Base-by-base conservation (phyloP, 306 rosid genomes). In the Trifolium pratense region DNA sequence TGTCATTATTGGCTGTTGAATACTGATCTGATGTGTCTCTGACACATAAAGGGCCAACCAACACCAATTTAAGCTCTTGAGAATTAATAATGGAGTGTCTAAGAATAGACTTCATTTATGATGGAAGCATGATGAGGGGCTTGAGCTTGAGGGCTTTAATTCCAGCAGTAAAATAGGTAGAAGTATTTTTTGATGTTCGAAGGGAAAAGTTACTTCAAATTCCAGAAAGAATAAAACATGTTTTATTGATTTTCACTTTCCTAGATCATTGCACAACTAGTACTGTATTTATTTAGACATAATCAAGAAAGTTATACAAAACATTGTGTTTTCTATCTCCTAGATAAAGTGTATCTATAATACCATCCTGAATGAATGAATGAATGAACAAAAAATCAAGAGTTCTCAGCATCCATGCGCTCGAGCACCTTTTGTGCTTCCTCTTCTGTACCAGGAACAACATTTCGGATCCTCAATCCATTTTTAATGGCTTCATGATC, bases 371-470 rank as follows among this genome's bases (percentile, higher is more conserved):
- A 75, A 49, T 71, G 65, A 58, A 62, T 39, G 25, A 21, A 21
- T 21, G 25, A 21, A 21, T 21, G 25, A 21, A 21, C 25, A 21
- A 21, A 75, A 60, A 62, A 40, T 83, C 32, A 65, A 34, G 74
- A 59, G 74, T 74, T 56, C 78, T 89, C 96, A 8, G 84, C 96
- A 51, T 92, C 97, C 76, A 86, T 73, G 59, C 89, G 89, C 61
- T 88, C 97, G 49, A 92, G 80, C 59, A 90, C 90, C 61, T 87
- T 86, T 17, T 56, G 45, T 58, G 93, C 96, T 84, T 90, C 97
- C 84, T 85, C 96, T 79, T 89, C 92, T 5, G 96, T 86, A 14
- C 78, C 83, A 16, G 96, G 97, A 79, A 92, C 96, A 23, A 89
- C 97, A 32, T 77, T 82, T 57, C 92, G 78, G 74, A 89, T 76